Evolutionary conservation across 1,139 yeast genomes (phyloP).

Genomic region (Nakaseomyces nivariensis): DNA sequence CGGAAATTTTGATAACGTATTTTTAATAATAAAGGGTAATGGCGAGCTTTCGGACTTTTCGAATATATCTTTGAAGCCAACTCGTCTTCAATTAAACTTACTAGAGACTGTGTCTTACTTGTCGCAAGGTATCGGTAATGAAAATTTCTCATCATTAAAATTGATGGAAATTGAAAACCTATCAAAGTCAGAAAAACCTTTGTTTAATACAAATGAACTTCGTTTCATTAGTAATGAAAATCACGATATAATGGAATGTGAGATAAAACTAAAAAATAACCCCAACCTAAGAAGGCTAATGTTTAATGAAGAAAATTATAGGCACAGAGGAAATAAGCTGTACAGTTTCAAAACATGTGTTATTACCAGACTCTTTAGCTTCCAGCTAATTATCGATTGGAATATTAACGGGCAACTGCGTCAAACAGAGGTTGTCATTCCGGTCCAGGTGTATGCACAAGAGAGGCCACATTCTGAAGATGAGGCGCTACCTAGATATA

Average conservation of each 20-base stretch:
- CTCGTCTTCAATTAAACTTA: constrained; percentile 18
- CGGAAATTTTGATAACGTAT: constrained; percentile 21
- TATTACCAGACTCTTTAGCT: constrained; percentile 20
- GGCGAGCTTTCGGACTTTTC: constrained; percentile 5
- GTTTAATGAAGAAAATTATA: constrained; percentile 26
- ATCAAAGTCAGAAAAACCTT: constrained; percentile 2
- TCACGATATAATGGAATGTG: constrained; percentile 15
- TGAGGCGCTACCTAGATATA: constrained; percentile 14
- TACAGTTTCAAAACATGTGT: constrained; percentile 26
- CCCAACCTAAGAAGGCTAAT: constrained; percentile 14
- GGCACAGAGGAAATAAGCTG: constrained; percentile 25
- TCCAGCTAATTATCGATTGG: constrained; percentile 23
- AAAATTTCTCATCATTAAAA: constrained; percentile 20
- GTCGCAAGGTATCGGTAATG: constrained; percentile 23
- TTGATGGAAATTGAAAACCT: constrained; percentile 6
- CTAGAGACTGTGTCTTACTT: constrained; percentile 20
- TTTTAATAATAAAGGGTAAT: constrained; percentile 13
- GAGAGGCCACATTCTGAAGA: constrained; percentile 5
- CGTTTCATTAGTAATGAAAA: constrained; percentile 1
- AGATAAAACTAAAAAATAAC: constrained; percentile 17
- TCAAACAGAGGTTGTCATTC: constrained; percentile 19
- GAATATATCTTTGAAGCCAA: constrained; percentile 11
- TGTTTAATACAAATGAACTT: constrained; percentile 10
- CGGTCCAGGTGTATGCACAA: constrained; percentile 19
- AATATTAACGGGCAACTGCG: constrained; percentile 13